These are phyloP conservation scores for Endocalyx cinctus DNA, from an alignment of 2,329 filamentous ascomycete genomes.

Conservation along the genomic window DNA sequence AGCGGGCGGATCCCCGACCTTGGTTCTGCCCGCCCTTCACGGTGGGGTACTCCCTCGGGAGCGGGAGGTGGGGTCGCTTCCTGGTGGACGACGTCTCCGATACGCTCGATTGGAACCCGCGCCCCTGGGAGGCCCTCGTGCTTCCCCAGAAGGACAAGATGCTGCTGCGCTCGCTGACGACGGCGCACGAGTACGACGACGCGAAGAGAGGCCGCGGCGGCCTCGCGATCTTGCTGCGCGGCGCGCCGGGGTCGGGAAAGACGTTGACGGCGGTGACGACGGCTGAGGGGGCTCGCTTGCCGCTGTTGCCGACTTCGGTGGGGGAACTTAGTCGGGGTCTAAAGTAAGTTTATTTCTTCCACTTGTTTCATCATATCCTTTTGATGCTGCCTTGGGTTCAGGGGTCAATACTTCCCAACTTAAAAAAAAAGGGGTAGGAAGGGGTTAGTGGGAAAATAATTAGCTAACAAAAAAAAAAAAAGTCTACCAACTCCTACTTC, in stretches of 20 bases:
- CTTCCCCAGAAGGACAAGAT: constrained; percentile 21
- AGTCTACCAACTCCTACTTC: constrained; percentile 12
- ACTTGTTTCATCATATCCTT: no score
- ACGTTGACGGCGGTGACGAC: constrained; percentile 34
- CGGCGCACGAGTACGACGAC: constrained; percentile 22
- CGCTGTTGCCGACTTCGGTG: constrained; percentile 19
- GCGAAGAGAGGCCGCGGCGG: constrained; percentile 32
- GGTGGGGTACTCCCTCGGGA: constrained; percentile 20
- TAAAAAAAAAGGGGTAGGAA: no score
- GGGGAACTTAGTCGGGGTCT: constrained; percentile 19
- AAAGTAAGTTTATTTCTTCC: constrained; percentile 6
- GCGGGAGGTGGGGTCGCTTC: constrained; percentile 22
- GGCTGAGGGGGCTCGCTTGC: constrained; percentile 20
- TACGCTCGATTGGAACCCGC: constrained; percentile 18
- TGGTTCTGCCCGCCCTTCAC: constrained; percentile 24
- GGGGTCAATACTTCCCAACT: no score
- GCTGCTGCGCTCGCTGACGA: constrained; percentile 22
- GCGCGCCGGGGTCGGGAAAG: constrained; percentile 32
- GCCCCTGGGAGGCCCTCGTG: constrained; percentile 22
- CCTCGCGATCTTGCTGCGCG: constrained; percentile 31
- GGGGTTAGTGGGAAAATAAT: no score
- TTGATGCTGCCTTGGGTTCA: no score
- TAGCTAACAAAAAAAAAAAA: no score
- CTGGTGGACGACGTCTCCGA: constrained; percentile 20
- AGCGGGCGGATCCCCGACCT: constrained; percentile 11